Base-by-base conservation (phyloP, 2,329 filamentous ascomycete species). In the Orbilia ellipsospora region DNA sequence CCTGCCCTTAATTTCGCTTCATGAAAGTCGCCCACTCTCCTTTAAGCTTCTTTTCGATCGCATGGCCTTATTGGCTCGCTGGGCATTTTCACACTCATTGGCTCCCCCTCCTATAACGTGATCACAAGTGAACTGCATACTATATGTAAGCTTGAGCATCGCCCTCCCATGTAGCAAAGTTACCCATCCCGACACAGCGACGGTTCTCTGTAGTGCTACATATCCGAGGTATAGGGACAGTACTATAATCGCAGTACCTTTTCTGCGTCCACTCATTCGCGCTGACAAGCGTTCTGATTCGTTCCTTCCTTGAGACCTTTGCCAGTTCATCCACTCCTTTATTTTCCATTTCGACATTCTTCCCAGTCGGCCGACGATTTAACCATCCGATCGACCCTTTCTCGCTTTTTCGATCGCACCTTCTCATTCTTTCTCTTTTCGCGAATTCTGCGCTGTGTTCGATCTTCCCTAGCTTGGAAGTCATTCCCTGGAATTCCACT, bases 1-100 rank as follows among this genome's bases (percentile, higher is more conserved):
- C 66, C 57, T 69, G 12, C 42, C 66, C 59, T 63, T 63, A 70
- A 70, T 70, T 52, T 70, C 66, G 66, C 66, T 63, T 63, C 20
- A 40, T 56, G 56, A 69, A 59, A 45, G 51, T 26, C 18, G 26
- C 20, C 55, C 64, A 60, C 28, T 67, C 64, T 50, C 36, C 54
- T 54, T 60, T 52, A 1, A 31, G 7, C 40, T 23, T 59, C 57
- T 26, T 28, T 36, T 40, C 26, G 51, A 63, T 60, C 40, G 52
- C 56, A 48, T 12, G 55, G 65, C 48, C 50, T 63, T 10, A 62
- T 61, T 69, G 65, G 56, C 48, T 65, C 31, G 31, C 3, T 36
- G 1, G 31, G 23, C 23, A 36, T 6, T 6, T 36, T 36, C 31
- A 10, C 31, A 36, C 31, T 6, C 31, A 42, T 50, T 48, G 56